phyloP scores from a whole-genome alignment of 2,329 filamentous ascomycete species.

The Nigrospora oryzae region DNA sequence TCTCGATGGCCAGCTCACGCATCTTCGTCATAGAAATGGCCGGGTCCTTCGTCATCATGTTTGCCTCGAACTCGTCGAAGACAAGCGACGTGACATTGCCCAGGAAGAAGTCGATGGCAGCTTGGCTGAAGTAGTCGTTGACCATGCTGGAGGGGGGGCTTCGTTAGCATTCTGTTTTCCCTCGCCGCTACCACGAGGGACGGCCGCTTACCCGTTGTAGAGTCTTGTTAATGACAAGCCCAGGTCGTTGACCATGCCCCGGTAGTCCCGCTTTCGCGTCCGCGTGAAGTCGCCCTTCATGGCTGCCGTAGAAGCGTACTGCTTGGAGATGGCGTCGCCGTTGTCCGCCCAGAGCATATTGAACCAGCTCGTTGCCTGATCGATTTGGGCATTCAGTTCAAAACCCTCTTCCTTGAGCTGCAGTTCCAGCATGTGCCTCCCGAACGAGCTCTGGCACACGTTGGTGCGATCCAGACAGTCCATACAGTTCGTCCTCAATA shows the following conservation, averaged over 20 bases:
- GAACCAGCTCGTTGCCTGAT: constrained; percentile 84
- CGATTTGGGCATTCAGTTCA: constrained; percentile 63
- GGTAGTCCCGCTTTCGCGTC: constrained; percentile 82
- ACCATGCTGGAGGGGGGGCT: constrained; percentile 63
- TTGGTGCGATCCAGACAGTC: constrained; percentile 96
- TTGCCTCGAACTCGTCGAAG: constrained; percentile 89
- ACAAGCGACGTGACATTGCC: constrained; percentile 79
- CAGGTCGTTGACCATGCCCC: constrained; percentile 84
- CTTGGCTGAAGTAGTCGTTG: constrained; percentile 94
- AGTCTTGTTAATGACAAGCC: constrained; percentile 76
- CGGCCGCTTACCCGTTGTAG: constrained; percentile 49
- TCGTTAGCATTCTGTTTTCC: background rate
- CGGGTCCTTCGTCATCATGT: constrained; percentile 89
- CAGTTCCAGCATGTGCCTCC: constrained; percentile 68
- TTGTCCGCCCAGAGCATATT: constrained; percentile 97
- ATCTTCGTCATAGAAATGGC: constrained; percentile 79
- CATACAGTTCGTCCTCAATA: constrained; percentile 97
- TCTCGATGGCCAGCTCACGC: constrained; percentile 82
- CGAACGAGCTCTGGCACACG: constrained; percentile 88
- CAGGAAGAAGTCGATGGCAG: constrained; percentile 87
- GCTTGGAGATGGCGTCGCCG: constrained; percentile 88
- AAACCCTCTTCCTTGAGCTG: constrained; percentile 73
- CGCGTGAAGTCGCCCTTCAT: constrained; percentile 96
- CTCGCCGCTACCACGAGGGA: background rate
- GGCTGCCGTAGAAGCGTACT: constrained; percentile 91